These are phyloP conservation scores for Botrytis galanthina DNA, from an alignment of 2,329 filamentous ascomycete genomes.

Conservation along the genomic window DNA sequence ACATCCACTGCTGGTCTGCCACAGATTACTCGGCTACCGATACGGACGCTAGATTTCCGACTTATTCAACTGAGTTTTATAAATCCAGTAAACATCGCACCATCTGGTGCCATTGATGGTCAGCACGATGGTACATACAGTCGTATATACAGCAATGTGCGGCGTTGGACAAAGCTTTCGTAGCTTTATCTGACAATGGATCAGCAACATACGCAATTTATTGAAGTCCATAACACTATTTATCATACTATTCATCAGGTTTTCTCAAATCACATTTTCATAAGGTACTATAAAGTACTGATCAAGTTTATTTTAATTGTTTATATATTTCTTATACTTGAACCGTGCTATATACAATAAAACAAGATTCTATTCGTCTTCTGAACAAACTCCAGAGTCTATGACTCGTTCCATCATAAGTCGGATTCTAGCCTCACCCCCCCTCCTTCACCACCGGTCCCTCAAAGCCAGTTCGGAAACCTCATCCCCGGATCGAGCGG, in stretches of 20 bases:
- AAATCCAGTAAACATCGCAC: background rate
- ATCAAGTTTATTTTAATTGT: background rate
- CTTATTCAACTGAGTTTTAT: accelerated
- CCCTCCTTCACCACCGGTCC: background rate
- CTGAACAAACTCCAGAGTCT: background rate
- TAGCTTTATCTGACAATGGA: background rate
- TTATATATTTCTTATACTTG: background rate
- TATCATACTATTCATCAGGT: background rate
- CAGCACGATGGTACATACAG: background rate
- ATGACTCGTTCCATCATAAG: too few species aligned
- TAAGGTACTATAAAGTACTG: background rate
- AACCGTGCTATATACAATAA: background rate
- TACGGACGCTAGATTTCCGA: background rate
- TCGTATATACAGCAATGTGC: background rate
- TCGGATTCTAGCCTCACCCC: background rate
- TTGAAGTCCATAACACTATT: background rate
- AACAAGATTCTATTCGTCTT: background rate
- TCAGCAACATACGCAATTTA: background rate
- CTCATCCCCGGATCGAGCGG: background rate
- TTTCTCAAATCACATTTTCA: background rate
- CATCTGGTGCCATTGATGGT: background rate
- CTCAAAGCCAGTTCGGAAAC: background rate
- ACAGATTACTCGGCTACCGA: background rate
- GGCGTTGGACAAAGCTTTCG: background rate
- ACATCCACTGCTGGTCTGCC: too few species aligned